phyloP scores from a whole-genome alignment of 345 rosid species.

The rapeseed (Brassica napus) region DNA sequence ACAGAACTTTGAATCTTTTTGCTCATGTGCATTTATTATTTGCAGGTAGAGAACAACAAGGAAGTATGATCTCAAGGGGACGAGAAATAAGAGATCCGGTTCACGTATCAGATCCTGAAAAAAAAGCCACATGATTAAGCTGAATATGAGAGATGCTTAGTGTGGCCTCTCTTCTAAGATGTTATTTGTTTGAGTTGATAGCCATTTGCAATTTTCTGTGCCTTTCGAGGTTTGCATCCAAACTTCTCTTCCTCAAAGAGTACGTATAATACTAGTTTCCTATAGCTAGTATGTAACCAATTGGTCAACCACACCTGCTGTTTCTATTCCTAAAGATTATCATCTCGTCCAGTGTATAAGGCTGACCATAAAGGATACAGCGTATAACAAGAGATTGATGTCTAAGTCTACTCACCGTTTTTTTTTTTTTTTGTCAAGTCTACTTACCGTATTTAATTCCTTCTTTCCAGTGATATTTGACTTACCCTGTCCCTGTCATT shows the following conservation, averaged over 20 bases:
- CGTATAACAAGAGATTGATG: neutral
- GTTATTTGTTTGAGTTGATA: slow-evolving; percentile 4
- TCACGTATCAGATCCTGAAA: slow-evolving; percentile 48
- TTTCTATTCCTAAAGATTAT: neutral
- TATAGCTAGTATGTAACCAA: slow-evolving; percentile 20
- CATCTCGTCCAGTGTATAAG: neutral
- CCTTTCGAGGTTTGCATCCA: slow-evolving; percentile 22
- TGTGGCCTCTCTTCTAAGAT: slow-evolving; percentile 5
- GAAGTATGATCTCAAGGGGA: slow-evolving; percentile 31
- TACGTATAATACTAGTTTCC: slow-evolving; percentile 15
- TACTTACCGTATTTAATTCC: slow-evolving; percentile 22
- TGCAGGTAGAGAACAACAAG: slow-evolving; percentile 54
- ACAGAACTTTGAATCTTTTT: slow-evolving; percentile 4
- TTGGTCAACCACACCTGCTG: slow-evolving; percentile 8
- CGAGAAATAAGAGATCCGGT: slow-evolving; percentile 51
- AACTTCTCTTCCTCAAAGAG: slow-evolving; percentile 14
- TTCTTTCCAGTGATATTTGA: neutral
- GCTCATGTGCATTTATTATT: slow-evolving; percentile 11
- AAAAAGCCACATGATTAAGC: slow-evolving; percentile 49
- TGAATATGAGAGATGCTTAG: slow-evolving; percentile 24
- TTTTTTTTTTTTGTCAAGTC: neutral
- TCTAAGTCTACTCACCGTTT: neutral
- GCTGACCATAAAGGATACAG: neutral
- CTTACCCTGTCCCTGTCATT: too few relatives aligned
- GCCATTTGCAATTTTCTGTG: slow-evolving; percentile 6